Base-by-base conservation (phyloP, 2,329 filamentous ascomycete species). In the Neonectria faginata region DNA sequence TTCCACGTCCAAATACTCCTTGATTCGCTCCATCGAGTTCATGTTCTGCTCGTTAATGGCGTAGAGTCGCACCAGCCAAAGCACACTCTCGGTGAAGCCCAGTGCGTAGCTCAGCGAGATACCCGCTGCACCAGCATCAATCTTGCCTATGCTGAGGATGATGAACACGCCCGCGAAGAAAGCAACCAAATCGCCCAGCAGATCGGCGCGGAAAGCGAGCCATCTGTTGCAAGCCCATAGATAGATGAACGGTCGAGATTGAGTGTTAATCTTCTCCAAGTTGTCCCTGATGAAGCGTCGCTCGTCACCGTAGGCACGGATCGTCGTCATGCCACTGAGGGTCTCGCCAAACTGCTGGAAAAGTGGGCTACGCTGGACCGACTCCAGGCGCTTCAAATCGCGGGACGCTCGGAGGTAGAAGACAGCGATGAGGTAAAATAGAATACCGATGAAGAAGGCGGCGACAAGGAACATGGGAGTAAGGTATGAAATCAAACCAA, bases 311-410 rank as follows among this genome's bases (percentile, higher is more conserved):
- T 98, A 99, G 2, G 96, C 96, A 74, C 97, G 91, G 71, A 99
- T 99, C 0, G 96, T 99, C 3, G 95, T 97, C 79, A 99, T 96
- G 29, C 96, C 96, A 55, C 90, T 93, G 18, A 99, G 82, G 0
- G 97, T 98, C 82, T 99, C 96, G 67, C 96, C 95, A 71, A 99
- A 99, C 72, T 98, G 96, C 79, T 99, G 96, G 81, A 97, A 99
- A 7, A 99, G 83, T 1, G 96, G 96, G 78, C 94, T 98, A 75
- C 95, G 88, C 78, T 97, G 93, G 1, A 98, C 90, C 7, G 95
- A 97, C 78, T 99, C 97, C 7, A 99, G 83, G 53, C 96, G 90
- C 83, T 99, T 99, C 60, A 99, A 85, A 76, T 98, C 96, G 68
- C 95, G 89, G n/a, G 96, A 98, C 0, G 95, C 92, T 70, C 90